These are phyloP conservation scores for Cordyceps militaris DNA, from an alignment of 2,329 filamentous ascomycete genomes.

Conservation along the genomic window DNA sequence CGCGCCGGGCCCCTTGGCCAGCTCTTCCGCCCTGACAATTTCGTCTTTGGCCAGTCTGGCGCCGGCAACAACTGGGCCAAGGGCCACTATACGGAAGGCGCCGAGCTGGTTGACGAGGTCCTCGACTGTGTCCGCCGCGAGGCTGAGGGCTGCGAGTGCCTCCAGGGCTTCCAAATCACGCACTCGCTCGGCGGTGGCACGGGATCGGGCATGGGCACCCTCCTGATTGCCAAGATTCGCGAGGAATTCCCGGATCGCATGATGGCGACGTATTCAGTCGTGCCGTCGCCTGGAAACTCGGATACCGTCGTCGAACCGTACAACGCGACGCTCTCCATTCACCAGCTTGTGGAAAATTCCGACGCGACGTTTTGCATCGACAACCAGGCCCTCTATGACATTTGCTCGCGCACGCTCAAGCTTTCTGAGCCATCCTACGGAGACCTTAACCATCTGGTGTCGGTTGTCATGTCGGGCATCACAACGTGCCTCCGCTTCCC, in stretches of 20 bases:
- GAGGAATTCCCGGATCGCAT: slow-evolving; percentile 99
- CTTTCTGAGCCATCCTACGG: slow-evolving; percentile 96
- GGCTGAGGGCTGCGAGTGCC: slow-evolving; percentile 97
- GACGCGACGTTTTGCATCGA: slow-evolving; percentile 99
- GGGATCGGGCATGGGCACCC: slow-evolving; percentile 99
- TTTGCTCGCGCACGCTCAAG: slow-evolving; percentile 99
- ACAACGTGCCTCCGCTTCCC: slow-evolving; percentile 98
- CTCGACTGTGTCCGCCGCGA: slow-evolving; percentile 97
- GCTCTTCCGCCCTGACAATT: slow-evolving; percentile 99
- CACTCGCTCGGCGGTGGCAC: slow-evolving; percentile 99
- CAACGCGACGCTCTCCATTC: slow-evolving; percentile 97
- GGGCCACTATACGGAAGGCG: slow-evolving; percentile 99
- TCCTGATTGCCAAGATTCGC: slow-evolving; percentile 99
- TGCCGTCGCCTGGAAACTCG: slow-evolving; percentile 97
- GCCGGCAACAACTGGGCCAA: slow-evolving; percentile 99
- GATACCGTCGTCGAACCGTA: slow-evolving; percentile 99
- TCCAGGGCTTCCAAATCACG: slow-evolving; percentile 99
- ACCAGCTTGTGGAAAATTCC: slow-evolving; percentile 99
- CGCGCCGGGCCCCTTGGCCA: slow-evolving; percentile 96
- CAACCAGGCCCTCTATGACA: slow-evolving; percentile 99
- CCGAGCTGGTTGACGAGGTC: slow-evolving; percentile 95
- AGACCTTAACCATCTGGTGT: slow-evolving; percentile 98
- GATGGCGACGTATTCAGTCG: slow-evolving; percentile 99
- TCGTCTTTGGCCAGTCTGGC: slow-evolving; percentile 98
- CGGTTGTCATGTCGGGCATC: slow-evolving; percentile 98